Percentiles rank a stretch among this genome's conserved stretches.
phyloP scores from a whole-genome alignment of 2,329 filamentous ascomycete genomes.

The Diaporthe sp. region DNA sequence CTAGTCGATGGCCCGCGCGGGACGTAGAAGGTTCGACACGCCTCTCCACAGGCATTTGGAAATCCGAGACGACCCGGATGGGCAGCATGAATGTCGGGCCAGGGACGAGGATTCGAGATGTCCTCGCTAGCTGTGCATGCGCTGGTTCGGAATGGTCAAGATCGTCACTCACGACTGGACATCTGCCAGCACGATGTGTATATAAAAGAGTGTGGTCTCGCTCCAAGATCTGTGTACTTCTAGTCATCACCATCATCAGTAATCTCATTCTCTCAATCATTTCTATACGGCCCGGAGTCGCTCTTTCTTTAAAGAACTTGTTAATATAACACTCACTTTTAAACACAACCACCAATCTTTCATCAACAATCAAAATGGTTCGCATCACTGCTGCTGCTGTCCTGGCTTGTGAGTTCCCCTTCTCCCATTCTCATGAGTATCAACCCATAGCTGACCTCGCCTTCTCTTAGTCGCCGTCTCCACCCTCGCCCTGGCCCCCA shows the following conservation, averaged over 20 bases:
- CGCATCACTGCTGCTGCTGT: conserved; percentile 32
- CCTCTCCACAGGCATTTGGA: neutral
- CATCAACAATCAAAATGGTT: conserved; percentile 33
- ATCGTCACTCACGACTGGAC: neutral
- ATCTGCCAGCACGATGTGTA: neutral
- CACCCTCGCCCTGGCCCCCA: conserved; percentile 47
- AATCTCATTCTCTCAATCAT: neutral
- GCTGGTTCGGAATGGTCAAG: neutral
- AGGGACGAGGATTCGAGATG: conserved; percentile 3
- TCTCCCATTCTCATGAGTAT: too few relatives aligned
- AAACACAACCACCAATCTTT: neutral
- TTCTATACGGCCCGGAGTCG: conserved; percentile 33
- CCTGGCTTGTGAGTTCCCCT: conserved; percentile 25
- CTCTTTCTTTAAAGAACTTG: conserved; percentile 13
- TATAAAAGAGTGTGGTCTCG: neutral
- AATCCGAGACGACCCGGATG: conserved; percentile 21
- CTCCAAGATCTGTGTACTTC: neutral
- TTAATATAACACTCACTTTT: conserved; percentile 30
- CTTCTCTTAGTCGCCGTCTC: conserved; percentile 41
- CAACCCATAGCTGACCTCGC: neutral
- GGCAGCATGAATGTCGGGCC: conserved; percentile 11
- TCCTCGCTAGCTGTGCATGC: neutral
- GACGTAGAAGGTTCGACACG: neutral
- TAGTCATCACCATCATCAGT: neutral
- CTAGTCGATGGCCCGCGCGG: neutral